Conservation (phyloP, 2,329 filamentous ascomycete species). For the Xylariomycetidae sp. region DNA sequence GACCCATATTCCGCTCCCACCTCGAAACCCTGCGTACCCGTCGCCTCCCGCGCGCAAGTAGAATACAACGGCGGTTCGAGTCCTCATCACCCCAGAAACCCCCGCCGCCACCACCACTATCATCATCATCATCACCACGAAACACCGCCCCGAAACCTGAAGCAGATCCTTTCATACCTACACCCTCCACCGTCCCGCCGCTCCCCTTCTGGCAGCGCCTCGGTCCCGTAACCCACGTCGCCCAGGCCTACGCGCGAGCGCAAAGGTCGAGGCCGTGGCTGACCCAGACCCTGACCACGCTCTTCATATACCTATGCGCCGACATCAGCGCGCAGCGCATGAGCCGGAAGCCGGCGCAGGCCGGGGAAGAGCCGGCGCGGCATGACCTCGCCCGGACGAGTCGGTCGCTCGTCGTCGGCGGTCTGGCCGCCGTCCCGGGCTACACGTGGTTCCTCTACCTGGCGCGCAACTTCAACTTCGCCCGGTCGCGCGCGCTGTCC, state of each 20-base stretch:
- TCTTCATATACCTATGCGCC: constrained; percentile 74
- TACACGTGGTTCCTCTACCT: constrained; percentile 71
- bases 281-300: constrained; percentile 72
- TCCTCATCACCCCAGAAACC: constrained; percentile 10
- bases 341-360: background rate
- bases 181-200: constrained; percentile 36
- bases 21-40: constrained; percentile 9
- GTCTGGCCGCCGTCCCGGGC: constrained; percentile 66
- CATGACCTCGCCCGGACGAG: constrained; percentile 68
- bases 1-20: constrained; percentile 16
- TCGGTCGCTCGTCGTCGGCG: constrained; percentile 71
- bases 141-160: constrained; percentile 5
- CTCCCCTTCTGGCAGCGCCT: constrained; percentile 52
- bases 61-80: constrained; percentile 15
- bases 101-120: background rate
- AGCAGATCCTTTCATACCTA: constrained; percentile 30
- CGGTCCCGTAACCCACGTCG: constrained; percentile 49
- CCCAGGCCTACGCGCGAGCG: constrained; percentile 60
- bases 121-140: background rate
- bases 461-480: constrained; percentile 77
- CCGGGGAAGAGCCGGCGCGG: constrained; percentile 36
- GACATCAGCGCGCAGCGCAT: constrained; percentile 76
- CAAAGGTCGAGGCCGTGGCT: constrained; percentile 69
- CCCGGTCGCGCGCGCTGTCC: constrained; percentile 60
- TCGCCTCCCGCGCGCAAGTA: constrained; percentile 8